Conservation (phyloP, 2,329 filamentous ascomycete genomes). For the Xylariaceae sp. region DNA sequence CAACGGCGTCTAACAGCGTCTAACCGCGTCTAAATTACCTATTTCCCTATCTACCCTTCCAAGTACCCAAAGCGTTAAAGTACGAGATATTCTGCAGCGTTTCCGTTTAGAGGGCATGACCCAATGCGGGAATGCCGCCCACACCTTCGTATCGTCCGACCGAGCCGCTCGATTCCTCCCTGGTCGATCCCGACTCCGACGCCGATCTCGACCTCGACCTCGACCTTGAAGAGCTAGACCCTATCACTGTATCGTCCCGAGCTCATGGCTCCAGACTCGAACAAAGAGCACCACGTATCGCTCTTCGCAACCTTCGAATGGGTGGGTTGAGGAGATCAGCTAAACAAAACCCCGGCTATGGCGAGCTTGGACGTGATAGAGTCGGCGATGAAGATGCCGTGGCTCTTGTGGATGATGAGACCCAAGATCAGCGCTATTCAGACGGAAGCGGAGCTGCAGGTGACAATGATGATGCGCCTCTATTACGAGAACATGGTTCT, state of each 20-base stretch:
- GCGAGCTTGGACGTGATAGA: slow-evolving; percentile 62
- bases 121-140: slow-evolving; percentile 62
- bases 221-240: slow-evolving; percentile 81
- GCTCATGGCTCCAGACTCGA: slow-evolving; percentile 45
- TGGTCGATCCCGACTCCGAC: slow-evolving; percentile 78
- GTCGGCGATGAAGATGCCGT: slow-evolving; percentile 70
- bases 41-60: not conserved
- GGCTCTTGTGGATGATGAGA: slow-evolving; percentile 69
- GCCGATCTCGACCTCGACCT: slow-evolving; percentile 79
- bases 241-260: slow-evolving; percentile 50
- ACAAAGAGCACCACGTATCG: slow-evolving; percentile 65
- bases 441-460: slow-evolving; percentile 64
- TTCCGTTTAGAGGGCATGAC: slow-evolving; percentile 37
- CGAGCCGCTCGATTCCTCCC: slow-evolving; percentile 68
- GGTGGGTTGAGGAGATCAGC: slow-evolving; percentile 63
- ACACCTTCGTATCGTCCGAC: slow-evolving; percentile 57
- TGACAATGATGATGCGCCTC: slow-evolving; percentile 79
- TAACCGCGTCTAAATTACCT: not conserved
- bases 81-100: slow-evolving; percentile 10
- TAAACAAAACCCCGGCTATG: slow-evolving; percentile 62
- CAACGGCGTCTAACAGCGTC: too few relatives aligned
- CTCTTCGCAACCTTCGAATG: slow-evolving; percentile 73
- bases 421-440: slow-evolving; percentile 60
- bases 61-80: not conserved
- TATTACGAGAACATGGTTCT: slow-evolving; percentile 59